Percentiles rank a stretch among this genome's conserved stretches.
Conservation (phyloP, 1,139 yeast species). For the Wickerhamomyces sp. region DNA sequence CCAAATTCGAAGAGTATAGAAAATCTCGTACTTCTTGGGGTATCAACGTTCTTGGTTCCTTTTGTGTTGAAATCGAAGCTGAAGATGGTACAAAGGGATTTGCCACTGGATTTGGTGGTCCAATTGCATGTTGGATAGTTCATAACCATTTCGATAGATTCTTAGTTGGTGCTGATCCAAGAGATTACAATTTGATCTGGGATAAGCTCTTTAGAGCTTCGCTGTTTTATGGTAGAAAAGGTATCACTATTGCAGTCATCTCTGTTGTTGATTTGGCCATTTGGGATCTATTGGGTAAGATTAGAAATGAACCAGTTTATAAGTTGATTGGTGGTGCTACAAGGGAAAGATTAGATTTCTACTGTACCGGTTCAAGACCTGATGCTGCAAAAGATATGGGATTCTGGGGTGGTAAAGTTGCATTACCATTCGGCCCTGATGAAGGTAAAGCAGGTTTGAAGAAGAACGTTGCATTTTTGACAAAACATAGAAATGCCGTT, state of each 20-base stretch:
- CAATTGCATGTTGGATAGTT: conserved; percentile 44
- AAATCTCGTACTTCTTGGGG: conserved; percentile 43
- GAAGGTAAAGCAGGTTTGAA: conserved; percentile 40
- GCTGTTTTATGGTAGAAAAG: conserved; percentile 47
- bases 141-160: conserved; percentile 41
- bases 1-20: conserved; percentile 39
- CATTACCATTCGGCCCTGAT: conserved; percentile 45
- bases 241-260: conserved; percentile 41
- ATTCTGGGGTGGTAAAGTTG: conserved; percentile 48
- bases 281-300: conserved; percentile 45
- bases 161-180: conserved; percentile 40
- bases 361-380: conserved; percentile 44
- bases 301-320: conserved; percentile 44
- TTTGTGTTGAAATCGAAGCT: conserved; percentile 43
- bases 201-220: conserved; percentile 44
- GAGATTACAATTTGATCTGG: conserved; percentile 40
- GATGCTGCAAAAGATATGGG: conserved; percentile 42
- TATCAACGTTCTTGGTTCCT: conserved; percentile 45
- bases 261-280: conserved; percentile 42
- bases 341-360: conserved; percentile 37
- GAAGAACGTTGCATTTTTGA: conserved; percentile 40
- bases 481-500: conserved; percentile 37
- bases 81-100: conserved; percentile 43
- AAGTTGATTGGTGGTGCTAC: conserved; percentile 47
- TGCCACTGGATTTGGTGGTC: conserved; percentile 51